Conservation (phyloP, 495 filamentous ascomycete species). For the Hypoxylon lenormandii region DNA sequence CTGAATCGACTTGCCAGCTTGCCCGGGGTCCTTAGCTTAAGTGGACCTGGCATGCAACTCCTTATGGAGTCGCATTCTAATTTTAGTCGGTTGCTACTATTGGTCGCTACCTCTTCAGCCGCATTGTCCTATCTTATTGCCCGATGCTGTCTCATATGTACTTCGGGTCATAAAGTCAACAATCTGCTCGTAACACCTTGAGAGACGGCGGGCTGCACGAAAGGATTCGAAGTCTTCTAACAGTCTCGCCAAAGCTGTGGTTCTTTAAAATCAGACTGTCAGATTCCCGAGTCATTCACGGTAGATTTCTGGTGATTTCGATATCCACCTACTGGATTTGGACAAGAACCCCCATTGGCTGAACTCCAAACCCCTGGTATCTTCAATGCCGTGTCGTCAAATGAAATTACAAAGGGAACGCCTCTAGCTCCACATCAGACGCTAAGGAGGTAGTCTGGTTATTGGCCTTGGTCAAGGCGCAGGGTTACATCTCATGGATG, state of each 20-base stretch:
- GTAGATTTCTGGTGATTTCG: conserved; percentile 6
- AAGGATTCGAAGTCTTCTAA: background rate
- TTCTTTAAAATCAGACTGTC: background rate
- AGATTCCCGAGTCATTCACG: conserved; percentile 16
- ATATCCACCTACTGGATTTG: conserved; percentile 35
- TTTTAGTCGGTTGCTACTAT: conserved; percentile 17
- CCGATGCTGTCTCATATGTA: background rate
- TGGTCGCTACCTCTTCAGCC: conserved; percentile 19
- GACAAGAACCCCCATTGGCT: conserved; percentile 21
- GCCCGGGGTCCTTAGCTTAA: background rate
- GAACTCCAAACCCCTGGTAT: conserved; percentile 19
- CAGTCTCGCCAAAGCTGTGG: background rate
- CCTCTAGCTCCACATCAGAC: conserved; percentile 15
- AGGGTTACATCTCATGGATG: conserved; percentile 32
- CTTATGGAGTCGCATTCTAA: conserved; percentile 15
- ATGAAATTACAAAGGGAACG: conserved; percentile 9
- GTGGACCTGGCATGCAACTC: background rate
- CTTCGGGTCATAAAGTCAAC: background rate
- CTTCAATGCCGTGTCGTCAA: conserved; percentile 18
- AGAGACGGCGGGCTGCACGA: no score
- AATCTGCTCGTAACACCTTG: no score
- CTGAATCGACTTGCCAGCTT: conserved; percentile 15
- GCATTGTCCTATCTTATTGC: conserved; percentile 1
- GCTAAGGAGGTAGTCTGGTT: conserved; percentile 3
- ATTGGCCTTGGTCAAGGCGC: background rate